Evolutionary conservation across 371 early-diverging fungal genomes (phyloP).

Genomic region (Globomyces sp.): DNA sequence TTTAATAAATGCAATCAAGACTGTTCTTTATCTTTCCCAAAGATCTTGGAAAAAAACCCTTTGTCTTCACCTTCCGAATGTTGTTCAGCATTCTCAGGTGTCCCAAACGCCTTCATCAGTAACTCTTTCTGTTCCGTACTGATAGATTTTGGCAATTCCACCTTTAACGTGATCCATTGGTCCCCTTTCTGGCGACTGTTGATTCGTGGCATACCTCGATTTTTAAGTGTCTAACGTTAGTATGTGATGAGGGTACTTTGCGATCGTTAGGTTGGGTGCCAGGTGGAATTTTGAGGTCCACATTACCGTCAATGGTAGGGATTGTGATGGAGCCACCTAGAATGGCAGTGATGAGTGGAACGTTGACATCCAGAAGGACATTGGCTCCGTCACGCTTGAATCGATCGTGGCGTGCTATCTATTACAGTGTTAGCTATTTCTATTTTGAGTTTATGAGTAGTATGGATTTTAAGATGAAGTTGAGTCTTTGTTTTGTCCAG

Average conservation of each 20-base stretch:
- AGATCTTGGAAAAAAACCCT: not conserved
- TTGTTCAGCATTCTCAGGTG: too few species aligned
- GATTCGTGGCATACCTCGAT: slow-evolving; percentile 69
- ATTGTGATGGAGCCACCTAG: slow-evolving; percentile 83
- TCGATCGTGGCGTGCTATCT: slow-evolving; percentile 58
- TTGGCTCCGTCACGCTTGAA: slow-evolving; percentile 80
- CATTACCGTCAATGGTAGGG: slow-evolving; percentile 90
- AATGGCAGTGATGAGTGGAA: slow-evolving; percentile 82
- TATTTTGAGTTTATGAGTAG: not conserved
- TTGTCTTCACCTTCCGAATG: not conserved
- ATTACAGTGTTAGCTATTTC: not conserved
- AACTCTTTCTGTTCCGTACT: slow-evolving; percentile 32
- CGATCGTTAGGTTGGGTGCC: slow-evolving; percentile 88
- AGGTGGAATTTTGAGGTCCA: slow-evolving; percentile 78
- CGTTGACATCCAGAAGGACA: slow-evolving; percentile 63
- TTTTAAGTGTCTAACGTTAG: slow-evolving; percentile 43
- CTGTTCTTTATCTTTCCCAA: not conserved
- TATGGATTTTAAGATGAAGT: not conserved
- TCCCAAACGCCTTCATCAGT: slow-evolving; percentile 43
- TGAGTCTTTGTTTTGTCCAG: too few species aligned
- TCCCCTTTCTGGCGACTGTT: slow-evolving; percentile 62
- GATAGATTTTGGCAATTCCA: slow-evolving; percentile 65
- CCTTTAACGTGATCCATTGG: slow-evolving; percentile 79
- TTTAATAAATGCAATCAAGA: not conserved
- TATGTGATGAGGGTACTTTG: slow-evolving; percentile 36